Base-by-base conservation (phyloP, 208 protist genomes). In the Trypanosoma platydactyli region DNA sequence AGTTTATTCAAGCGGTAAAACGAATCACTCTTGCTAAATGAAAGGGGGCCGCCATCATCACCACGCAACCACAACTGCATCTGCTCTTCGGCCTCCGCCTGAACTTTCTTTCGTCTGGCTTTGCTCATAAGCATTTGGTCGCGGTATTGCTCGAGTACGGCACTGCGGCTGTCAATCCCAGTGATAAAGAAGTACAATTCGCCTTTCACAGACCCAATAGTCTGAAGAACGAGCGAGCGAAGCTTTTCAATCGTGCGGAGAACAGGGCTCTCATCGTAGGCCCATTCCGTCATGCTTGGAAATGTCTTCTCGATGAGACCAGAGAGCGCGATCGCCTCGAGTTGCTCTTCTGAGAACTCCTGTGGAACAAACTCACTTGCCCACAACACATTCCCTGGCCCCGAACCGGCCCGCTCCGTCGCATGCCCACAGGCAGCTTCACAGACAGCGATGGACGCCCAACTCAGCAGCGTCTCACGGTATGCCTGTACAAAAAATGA, bases 101-200 rank as follows among this genome's bases (percentile, higher is more conserved):
- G 27, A 25, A 68, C 46, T 20, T 38, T 49, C 9, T 5, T 24
- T 35, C 54, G 40, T 24, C 3, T 41, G 25, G 5, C 62, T n/a
- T 57, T 63, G 0, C 35, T 30, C 24, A 49, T 6, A 22, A n/a
- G 7, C 22, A 77, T 29, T 25, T 20, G 18, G 27, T 77, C 49
- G 11, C 69, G 65, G 53, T 81, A 71, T 35, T 73, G 52, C 30
- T 65, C 69, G 5, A 82, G 62, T 3, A 86, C 64, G 18, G 42
- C 57, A 9, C 45, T 52, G 27, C 80, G 72, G 16, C 65, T 63
- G 49, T 86, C 80, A 5, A 86, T 29, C 5, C 80, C 80, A 6
- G 80, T 80, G 30, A 86, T 42, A 16, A 86, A 58, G 67, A 71
- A 86, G 44, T 80, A 76, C 40, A 82, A 30, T 73, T 86, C 80